phyloP scores from a whole-genome alignment of 2,329 filamentous ascomycete species.

The Didymella pomorum region DNA sequence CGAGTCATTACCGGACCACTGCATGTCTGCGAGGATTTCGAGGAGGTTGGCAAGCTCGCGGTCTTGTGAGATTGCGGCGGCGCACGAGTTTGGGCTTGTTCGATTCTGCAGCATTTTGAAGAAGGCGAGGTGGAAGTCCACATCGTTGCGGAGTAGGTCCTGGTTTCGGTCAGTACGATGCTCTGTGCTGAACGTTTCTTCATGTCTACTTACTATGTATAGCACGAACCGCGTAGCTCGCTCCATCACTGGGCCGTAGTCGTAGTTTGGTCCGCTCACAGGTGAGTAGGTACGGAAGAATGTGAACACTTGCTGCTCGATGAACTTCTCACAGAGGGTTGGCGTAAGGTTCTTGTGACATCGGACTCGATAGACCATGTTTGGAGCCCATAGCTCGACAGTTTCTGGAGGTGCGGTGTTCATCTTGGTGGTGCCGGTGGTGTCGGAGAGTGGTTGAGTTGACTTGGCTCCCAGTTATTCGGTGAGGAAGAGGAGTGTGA shows the following conservation, averaged over 20 bases:
- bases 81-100: not conserved
- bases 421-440: not conserved
- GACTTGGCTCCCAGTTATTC: not conserved
- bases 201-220: not conserved
- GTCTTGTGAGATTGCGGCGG: not conserved
- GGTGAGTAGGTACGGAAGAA: constrained; percentile 4
- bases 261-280: not conserved
- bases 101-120: not conserved
- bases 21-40: not conserved
- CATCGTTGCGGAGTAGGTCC: not conserved
- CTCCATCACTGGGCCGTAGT: constrained; percentile 8
- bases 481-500: not conserved
- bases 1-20: not conserved
- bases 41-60: not conserved
- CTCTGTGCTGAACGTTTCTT: not conserved
- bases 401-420: not conserved
- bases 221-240: not conserved
- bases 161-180: not conserved
- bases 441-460: not conserved
- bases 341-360: not conserved
- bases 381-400: constrained; percentile 1
- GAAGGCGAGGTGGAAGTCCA: not conserved
- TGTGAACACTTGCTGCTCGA: constrained; percentile 1
- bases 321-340: not conserved
- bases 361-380: constrained; percentile 1